Evolutionary conservation across 2,329 filamentous ascomycete species (phyloP), one percentile per base, ranked within the genome.

Genomic region (Sporothrix brasiliensis): DNA sequence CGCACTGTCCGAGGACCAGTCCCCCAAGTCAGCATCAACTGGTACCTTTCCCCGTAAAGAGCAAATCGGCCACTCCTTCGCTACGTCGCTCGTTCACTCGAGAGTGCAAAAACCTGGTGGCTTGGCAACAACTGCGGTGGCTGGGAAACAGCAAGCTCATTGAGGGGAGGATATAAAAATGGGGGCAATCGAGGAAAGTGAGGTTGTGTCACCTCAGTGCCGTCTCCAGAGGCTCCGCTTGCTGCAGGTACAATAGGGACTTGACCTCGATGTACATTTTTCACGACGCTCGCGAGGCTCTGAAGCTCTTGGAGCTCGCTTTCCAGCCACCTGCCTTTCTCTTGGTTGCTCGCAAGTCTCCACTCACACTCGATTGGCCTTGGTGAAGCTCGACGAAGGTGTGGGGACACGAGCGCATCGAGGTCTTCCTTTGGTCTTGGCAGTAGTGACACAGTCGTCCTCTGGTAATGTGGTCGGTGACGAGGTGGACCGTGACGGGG

Each of bases 131-230:
- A 16, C 16, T 47, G 4, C 4, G 56, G 56, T 19, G 53, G 24
- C 24, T 6, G n/a, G 54, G 56, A 21, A 63, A 49, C 41, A 63
- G 41, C 21, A 34, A 34, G 6, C 30, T 6, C 6, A 6, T 34
- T 6, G 30, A 34, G 4, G 30, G 4, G 60, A 49, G 24, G 34
- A 9, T 6, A 14, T 30, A 60, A 60, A 44, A 60, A 34, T 4
- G 58, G 58, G 58, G 58, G 24, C 10, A 50, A n/a, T 65, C 24
- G 44, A 50, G 61, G 61, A 65, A 65, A 34, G 61, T 34, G 44
- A 21, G 44, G 21, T 50, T 34, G 44, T 34, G 44, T 34, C 14
- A 30, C 61, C 16, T 6, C 34, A n/a, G 14, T 60, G 30, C 30
- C 4, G 13, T 41, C 24, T 30, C 53, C 24, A 34, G n/a, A 14